phyloP scores from a whole-genome alignment of 2,329 filamentous ascomycete genomes.

The Colletotrichum liaoningense region DNA sequence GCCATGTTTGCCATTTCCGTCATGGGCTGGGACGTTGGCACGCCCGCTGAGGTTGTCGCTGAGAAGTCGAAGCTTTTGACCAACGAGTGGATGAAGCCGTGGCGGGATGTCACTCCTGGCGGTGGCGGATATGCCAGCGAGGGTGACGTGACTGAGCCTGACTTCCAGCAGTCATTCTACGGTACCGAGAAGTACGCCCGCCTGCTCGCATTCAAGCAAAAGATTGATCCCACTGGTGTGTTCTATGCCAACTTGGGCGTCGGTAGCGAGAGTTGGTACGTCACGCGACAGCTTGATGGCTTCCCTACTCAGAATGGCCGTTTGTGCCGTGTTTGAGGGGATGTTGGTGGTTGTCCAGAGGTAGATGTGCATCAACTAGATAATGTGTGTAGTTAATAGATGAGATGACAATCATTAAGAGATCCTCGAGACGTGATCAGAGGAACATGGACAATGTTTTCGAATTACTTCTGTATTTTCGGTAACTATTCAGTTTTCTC shows the following conservation, averaged over 20 bases:
- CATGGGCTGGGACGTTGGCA: slow-evolving; percentile 15
- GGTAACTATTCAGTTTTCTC: too few species aligned
- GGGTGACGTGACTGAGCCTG: slow-evolving; percentile 44
- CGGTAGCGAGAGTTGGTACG: slow-evolving; percentile 41
- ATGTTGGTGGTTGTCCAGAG: background rate
- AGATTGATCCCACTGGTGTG: slow-evolving; percentile 43
- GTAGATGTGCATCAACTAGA: background rate
- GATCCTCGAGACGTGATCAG: too few species aligned
- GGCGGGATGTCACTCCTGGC: slow-evolving; percentile 42
- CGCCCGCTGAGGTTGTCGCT: slow-evolving; percentile 15
- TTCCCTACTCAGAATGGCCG: slow-evolving; percentile 32
- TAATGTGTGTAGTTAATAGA: background rate
- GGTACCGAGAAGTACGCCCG: slow-evolving; percentile 43
- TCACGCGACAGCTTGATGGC: slow-evolving; percentile 26
- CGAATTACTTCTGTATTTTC: too few species aligned
- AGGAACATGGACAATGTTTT: too few species aligned
- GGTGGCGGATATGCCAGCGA: slow-evolving; percentile 45
- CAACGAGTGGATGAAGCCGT: slow-evolving; percentile 44
- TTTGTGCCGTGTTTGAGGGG: slow-evolving; percentile 29
- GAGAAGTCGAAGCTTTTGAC: slow-evolving; percentile 43
- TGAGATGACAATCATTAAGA: background rate
- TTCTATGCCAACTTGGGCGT: slow-evolving; percentile 44
- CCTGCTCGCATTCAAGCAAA: slow-evolving; percentile 43
- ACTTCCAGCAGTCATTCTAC: slow-evolving; percentile 45
- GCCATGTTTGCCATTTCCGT: slow-evolving; percentile 47